phyloP scores from a whole-genome alignment of 2,329 filamentous ascomycete species.

The Colletotrichum chrysophilum region DNA sequence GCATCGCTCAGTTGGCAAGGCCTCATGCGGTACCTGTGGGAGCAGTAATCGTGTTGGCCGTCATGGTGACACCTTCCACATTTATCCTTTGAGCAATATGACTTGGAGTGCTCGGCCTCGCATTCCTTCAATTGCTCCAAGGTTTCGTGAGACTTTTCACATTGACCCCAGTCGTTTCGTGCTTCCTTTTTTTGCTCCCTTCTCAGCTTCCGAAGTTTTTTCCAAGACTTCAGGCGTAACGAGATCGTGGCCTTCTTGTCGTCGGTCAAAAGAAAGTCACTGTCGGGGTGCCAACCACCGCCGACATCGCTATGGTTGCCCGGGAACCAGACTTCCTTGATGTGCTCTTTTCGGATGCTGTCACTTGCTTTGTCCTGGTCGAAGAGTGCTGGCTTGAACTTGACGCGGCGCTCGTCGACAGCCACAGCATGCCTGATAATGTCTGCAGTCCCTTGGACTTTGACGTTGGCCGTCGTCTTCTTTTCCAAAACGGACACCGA shows the following conservation, averaged over 20 bases:
- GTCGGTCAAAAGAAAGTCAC: constrained; percentile 24
- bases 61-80: not conserved
- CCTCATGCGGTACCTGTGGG: constrained; percentile 22
- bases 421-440: constrained; percentile 57
- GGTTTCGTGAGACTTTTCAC: constrained; percentile 16
- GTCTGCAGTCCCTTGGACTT: constrained; percentile 43
- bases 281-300: constrained; percentile 51
- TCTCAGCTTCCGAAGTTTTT: not conserved
- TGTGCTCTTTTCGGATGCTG: constrained; percentile 36
- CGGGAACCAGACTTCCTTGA: constrained; percentile 60
- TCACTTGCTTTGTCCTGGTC: constrained; percentile 38
- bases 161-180: not conserved
- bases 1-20: constrained; percentile 53
- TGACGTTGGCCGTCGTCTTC: constrained; percentile 38
- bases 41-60: not conserved
- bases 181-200: not conserved
- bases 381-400: constrained; percentile 58
- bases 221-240: constrained; percentile 22
- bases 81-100: not conserved
- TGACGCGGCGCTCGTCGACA: constrained; percentile 57
- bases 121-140: constrained; percentile 17
- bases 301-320: constrained; percentile 60
- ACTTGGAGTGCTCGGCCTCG: not conserved
- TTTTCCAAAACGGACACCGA: constrained; percentile 48
- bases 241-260: constrained; percentile 29